Base-by-base conservation (phyloP, 306 rosid genomes). In the Spatholobus suberectus region DNA sequence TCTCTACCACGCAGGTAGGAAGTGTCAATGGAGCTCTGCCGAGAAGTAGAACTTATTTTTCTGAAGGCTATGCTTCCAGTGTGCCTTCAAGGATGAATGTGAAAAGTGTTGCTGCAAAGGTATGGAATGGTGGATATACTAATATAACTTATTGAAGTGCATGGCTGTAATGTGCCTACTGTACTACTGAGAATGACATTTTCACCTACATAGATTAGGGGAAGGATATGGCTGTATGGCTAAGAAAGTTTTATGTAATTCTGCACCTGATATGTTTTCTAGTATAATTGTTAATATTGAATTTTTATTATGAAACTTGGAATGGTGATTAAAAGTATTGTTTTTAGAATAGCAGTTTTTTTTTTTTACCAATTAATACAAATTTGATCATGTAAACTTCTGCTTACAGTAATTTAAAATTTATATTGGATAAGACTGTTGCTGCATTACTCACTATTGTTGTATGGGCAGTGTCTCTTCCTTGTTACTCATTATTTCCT, bases 1-100 rank as follows among this genome's bases (percentile, higher is more conserved):
- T 91, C 78, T 96, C 98, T 32, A 88, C 92, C 18, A 92, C 98
- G 4, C 99, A 89, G 67, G 95, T 85, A 11, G 95, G 93, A 85
- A 90, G 97, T 84, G 84, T 93, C 76, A 93, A 93, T 82, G 95
- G 94, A n/a, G 66, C 85, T 47, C 75, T 88, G 79, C 84, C 89
- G 12, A 86, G 78, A 76, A 70, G 75, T 78, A 86, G 92, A 77
- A 66, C 92, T 85, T 85, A 89, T 81, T 85, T 86, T 61, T 94
- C 97, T 4, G 97, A 90, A 78, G 97, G 95, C 65, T 90, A 94
- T 83, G 88, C 92, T 71, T 92, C 97, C 15, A 92, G 95, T 49
- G 89, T 86, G 69, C 93, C 92, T 20, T 90, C 96, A 37, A 91
- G 90, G 68, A 81, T 84, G 84, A 89, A 89, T 66, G 72, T 69